A percentile compares a stretch with the other conserved stretches of the same genome.
phyloP scores from a whole-genome alignment of 306 rosid species.

The Glycine soja region DNA sequence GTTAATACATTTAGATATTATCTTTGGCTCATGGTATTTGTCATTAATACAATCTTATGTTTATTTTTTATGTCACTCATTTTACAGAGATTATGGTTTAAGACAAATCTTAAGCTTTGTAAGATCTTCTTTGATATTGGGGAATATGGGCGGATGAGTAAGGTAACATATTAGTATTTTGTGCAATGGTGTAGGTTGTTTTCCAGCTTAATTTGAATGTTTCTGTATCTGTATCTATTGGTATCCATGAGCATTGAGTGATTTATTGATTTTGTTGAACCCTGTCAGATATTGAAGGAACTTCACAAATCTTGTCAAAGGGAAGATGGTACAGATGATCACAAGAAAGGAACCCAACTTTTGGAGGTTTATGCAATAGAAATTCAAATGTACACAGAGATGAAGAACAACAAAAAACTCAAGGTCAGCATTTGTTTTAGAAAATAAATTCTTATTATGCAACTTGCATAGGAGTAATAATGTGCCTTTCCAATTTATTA shows the following conservation, averaged over 20 bases:
- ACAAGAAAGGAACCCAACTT: constrained; percentile 98
- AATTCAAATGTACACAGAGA: constrained; percentile 98
- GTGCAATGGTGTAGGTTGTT: constrained; percentile 12
- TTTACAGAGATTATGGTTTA: constrained; percentile 94
- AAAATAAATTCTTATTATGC: constrained; percentile 27
- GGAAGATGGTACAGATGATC: constrained; percentile 98
- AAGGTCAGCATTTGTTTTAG: constrained; percentile 66
- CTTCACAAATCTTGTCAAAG: constrained; percentile 93
- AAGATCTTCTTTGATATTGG: constrained; percentile 98
- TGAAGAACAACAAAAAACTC: constrained; percentile 96
- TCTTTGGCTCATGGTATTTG: constrained; percentile 33
- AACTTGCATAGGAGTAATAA: constrained; percentile 18
- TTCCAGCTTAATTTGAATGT: constrained; percentile 12
- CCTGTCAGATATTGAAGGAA: constrained; percentile 83
- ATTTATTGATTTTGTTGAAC: constrained; percentile 39
- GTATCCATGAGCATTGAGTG: constrained; percentile 34
- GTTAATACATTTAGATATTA: constrained; percentile 50
- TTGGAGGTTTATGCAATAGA: constrained; percentile 94
- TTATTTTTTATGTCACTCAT: constrained; percentile 34
- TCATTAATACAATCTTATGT: constrained; percentile 26
- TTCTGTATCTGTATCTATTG: constrained; percentile 9
- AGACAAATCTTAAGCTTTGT: constrained; percentile 98
- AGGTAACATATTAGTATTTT: constrained; percentile 57
- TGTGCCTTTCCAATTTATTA: constrained; percentile 1
- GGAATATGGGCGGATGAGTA: constrained; percentile 97